These are phyloP conservation scores for Yamadazyma sp. DNA, from an alignment of 805 yeast species.

Conservation along the genomic window DNA sequence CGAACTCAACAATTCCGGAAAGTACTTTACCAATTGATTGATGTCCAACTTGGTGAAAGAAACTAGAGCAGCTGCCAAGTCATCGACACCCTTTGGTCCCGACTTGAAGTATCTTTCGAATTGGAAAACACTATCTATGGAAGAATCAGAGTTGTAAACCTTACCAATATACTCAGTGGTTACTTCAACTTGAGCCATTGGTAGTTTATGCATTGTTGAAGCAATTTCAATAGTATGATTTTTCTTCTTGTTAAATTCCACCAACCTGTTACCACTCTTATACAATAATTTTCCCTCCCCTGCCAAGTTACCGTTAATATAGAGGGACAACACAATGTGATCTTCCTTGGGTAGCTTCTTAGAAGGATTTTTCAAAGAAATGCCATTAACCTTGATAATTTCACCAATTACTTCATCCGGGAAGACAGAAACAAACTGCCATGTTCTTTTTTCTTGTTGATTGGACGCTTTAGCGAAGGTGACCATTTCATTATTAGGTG, in stretches of 20 bases:
- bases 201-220: slow-evolving; percentile 34
- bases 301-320: slow-evolving; percentile 58
- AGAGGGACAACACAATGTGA: slow-evolving; percentile 53
- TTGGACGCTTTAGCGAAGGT: slow-evolving; percentile 69
- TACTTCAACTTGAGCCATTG: slow-evolving; percentile 51
- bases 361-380: slow-evolving; percentile 41
- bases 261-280: slow-evolving; percentile 45
- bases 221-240: slow-evolving; percentile 46
- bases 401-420: slow-evolving; percentile 76
- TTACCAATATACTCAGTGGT: slow-evolving; percentile 70
- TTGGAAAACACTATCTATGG: slow-evolving; percentile 53
- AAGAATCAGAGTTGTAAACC: slow-evolving; percentile 54
- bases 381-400: slow-evolving; percentile 60
- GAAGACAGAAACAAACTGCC: slow-evolving; percentile 74
- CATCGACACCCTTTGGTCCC: slow-evolving; percentile 40
- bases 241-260: slow-evolving; percentile 46
- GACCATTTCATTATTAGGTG: slow-evolving; percentile 50
- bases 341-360: slow-evolving; percentile 48
- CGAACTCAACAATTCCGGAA: slow-evolving; percentile 52
- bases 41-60: slow-evolving; percentile 56
- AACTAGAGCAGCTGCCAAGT: slow-evolving; percentile 47
- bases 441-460: slow-evolving; percentile 47
- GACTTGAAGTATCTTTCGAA: slow-evolving; percentile 50
- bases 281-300: slow-evolving; percentile 60
- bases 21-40: slow-evolving; percentile 54